A percentile compares a stretch with the other conserved stretches of the same genome.
Conservation (phyloP, 805 yeast species). For the Metschnikowia similis region DNA sequence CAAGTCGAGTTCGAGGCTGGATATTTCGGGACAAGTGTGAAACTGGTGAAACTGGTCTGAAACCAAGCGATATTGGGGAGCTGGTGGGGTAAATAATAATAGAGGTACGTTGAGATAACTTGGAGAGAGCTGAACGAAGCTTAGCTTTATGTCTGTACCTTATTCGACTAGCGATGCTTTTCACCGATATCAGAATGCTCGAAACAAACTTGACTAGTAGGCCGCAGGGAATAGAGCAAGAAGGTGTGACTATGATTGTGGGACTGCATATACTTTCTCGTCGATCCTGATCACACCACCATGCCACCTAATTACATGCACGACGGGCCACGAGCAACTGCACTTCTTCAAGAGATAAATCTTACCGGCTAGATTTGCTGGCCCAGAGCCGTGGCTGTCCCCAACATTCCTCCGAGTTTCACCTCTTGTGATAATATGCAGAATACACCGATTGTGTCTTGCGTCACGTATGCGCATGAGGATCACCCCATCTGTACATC, state of each 20-base stretch:
- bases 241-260: slow-evolving; percentile 2
- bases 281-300: slow-evolving; percentile 1
- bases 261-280: background rate
- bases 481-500: background rate
- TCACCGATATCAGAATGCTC: background rate
- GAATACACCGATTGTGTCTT: too few species aligned
- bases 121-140: background rate
- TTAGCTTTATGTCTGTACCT: background rate
- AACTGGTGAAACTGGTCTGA: too few species aligned
- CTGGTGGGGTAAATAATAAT: background rate
- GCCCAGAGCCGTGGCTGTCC: too few species aligned
- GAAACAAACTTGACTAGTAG: background rate
- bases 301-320: background rate
- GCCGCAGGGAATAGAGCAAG: background rate
- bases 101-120: background rate
- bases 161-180: background rate
- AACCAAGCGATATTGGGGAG: background rate
- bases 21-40: too few species aligned
- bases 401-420: too few species aligned
- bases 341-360: too few species aligned
- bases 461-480: background rate
- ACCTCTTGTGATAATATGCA: too few species aligned
- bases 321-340: background rate
- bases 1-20: too few species aligned
- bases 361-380: too few species aligned